These are phyloP conservation scores for Mortierella claussenii DNA, from an alignment of 192 early-diverging fungal species.

Conservation along the genomic window DNA sequence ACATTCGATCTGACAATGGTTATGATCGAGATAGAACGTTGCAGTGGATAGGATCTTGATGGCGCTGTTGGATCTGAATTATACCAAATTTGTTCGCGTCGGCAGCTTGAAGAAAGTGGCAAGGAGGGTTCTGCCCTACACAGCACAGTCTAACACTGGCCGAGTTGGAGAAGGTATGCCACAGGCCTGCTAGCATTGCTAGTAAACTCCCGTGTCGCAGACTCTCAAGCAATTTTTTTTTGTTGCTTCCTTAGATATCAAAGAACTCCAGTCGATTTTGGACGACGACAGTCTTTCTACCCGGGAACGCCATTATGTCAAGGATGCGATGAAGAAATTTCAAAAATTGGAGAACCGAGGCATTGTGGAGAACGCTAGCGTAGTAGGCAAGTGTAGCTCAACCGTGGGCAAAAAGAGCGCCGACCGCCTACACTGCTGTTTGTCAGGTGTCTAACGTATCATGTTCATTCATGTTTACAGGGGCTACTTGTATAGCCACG, in stretches of 20 bases:
- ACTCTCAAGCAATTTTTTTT: no score
- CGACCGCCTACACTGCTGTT: no score
- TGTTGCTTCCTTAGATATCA: constrained; percentile 63
- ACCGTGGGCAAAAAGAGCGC: no score
- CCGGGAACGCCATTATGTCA: constrained; percentile 54
- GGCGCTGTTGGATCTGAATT: constrained; percentile 71
- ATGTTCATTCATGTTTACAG: no score
- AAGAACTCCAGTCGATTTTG: constrained; percentile 82
- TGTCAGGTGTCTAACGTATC: no score
- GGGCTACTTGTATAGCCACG: constrained; percentile 86
- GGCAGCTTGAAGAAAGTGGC: constrained; percentile 78
- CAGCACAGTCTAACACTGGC: constrained; percentile 49
- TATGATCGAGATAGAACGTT: constrained; percentile 73
- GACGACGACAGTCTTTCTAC: constrained; percentile 61
- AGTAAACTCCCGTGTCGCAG: no score
- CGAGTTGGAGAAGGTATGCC: constrained; percentile 48
- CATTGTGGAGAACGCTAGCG: constrained; percentile 57
- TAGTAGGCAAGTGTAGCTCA: constrained; percentile 65
- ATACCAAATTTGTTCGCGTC: constrained; percentile 73
- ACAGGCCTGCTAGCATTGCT: neutral
- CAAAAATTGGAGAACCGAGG: constrained; percentile 62
- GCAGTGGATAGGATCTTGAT: constrained; percentile 80
- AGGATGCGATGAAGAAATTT: constrained; percentile 65
- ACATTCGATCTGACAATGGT: no score
- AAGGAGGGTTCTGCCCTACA: constrained; percentile 72